phyloP scores from a whole-genome alignment of 768 basidiomycete species.

The Kwoniella sp. region DNA sequence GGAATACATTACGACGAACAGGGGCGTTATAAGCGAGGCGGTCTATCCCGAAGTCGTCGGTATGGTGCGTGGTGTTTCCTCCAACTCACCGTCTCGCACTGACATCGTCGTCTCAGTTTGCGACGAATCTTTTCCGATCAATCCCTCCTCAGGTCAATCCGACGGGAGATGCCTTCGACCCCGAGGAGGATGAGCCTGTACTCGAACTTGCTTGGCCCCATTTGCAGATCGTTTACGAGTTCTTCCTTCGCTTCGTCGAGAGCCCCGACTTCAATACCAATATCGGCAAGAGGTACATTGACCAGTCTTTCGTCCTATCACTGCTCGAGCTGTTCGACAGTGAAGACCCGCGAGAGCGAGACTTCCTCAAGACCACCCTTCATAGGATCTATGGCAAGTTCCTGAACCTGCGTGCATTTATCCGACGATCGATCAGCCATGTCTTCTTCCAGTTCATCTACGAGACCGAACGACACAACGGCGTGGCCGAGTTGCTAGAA shows the following conservation, averaged over 20 bases:
- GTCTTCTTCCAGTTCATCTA: constrained; percentile 99
- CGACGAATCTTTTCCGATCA: constrained; percentile 95
- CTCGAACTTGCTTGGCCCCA: constrained; percentile 99
- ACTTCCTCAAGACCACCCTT: constrained; percentile 97
- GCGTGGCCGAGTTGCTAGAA: constrained; percentile 95
- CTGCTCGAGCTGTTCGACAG: constrained; percentile 97
- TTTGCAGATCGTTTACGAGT: constrained; percentile 98
- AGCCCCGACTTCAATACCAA: constrained; percentile 97
- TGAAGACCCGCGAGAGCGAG: constrained; percentile 96
- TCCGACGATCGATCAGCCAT: constrained; percentile 97
- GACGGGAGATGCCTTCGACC: constrained; percentile 95
- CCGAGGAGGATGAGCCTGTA: constrained; percentile 98
- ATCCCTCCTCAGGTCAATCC: constrained; percentile 99
- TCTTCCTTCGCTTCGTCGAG: constrained; percentile 98
- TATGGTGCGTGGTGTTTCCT: constrained; percentile 65
- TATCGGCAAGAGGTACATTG: constrained; percentile 93
- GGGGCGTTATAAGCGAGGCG: constrained; percentile 90
- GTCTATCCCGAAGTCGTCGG: constrained; percentile 98
- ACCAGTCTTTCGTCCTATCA: constrained; percentile 83
- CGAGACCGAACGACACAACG: constrained; percentile 97
- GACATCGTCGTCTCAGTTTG: constrained; percentile 61
- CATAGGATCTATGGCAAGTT: constrained; percentile 99
- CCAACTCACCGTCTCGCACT: too few relatives aligned
- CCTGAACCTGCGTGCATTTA: constrained; percentile 95
- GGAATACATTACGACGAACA: constrained; percentile 95